These are phyloP conservation scores for Otatea glauca DNA, from an alignment of 176 grass and related monocot genomes.

Conservation along the genomic window DNA sequence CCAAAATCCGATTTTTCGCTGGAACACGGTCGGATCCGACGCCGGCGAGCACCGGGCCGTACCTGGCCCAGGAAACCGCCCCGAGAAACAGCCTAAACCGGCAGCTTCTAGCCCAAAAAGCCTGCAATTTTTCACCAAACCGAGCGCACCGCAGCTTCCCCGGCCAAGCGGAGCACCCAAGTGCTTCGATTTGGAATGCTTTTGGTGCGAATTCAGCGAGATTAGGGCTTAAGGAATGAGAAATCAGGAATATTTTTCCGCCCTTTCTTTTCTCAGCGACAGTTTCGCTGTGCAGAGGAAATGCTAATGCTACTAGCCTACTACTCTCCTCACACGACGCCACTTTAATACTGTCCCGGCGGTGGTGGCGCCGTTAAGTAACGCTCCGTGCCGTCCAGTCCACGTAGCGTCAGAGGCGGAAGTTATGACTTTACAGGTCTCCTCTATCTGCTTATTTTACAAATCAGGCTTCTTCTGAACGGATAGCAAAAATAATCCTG, in stretches of 20 bases:
- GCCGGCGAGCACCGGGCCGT: conserved; percentile 3
- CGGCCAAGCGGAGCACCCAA: background rate
- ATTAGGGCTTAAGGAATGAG: conserved; percentile 45
- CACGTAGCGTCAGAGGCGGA: conserved; percentile 7
- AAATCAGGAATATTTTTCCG: conserved; percentile 31
- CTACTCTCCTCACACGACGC: background rate
- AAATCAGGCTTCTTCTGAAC: too few relatives aligned
- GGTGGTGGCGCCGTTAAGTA: conserved; percentile 45
- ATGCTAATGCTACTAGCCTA: background rate
- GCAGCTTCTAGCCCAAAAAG: background rate
- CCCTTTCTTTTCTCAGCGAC: background rate
- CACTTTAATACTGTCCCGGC: conserved; percentile 40
- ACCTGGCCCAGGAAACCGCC: background rate
- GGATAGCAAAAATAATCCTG: too few relatives aligned
- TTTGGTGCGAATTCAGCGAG: conserved; percentile 6
- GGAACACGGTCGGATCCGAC: conserved; percentile 43
- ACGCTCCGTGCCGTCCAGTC: conserved; percentile 21
- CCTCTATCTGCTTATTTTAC: too few relatives aligned
- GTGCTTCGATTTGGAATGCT: background rate
- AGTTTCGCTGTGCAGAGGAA: conserved; percentile 21
- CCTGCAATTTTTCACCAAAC: background rate
- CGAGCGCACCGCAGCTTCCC: background rate
- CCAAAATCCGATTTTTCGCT: background rate
- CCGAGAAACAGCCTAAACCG: background rate
- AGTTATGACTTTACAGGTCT: too few relatives aligned